phyloP scores from a whole-genome alignment of 139 green algal species.

The Chlamydomonas urium region DNA sequence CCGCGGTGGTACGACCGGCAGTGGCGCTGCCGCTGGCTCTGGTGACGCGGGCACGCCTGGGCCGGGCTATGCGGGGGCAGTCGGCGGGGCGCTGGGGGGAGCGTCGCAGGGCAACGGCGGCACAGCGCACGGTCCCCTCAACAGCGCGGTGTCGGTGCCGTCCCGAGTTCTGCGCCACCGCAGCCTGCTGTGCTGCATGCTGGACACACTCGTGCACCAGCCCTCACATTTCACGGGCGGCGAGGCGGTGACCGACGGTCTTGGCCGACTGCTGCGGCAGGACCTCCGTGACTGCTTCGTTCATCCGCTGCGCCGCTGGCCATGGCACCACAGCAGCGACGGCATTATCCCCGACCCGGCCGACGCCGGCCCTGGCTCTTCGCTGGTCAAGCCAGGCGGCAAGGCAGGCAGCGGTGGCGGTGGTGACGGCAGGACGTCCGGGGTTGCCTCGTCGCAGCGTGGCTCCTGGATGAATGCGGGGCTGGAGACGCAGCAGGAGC shows the following conservation, averaged over 20 bases:
- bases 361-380: too few species aligned
- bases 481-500: too few species aligned
- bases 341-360: too few species aligned
- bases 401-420: too few species aligned
- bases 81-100: too few species aligned
- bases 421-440: too few species aligned
- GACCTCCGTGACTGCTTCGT: conserved; percentile 8
- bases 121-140: background rate
- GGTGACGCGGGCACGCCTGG: background rate
- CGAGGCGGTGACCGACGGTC: background rate
- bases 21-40: background rate
- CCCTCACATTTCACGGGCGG: conserved; percentile 11
- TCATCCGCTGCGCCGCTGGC: conserved; percentile 5
- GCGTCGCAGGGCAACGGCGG: background rate
- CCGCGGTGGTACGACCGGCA: background rate
- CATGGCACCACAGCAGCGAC: too few species aligned
- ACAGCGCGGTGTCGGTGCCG: background rate
- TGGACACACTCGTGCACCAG: conserved; percentile 9
- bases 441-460: too few species aligned
- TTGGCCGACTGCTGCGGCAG: background rate
- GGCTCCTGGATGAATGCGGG: too few species aligned
- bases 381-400: too few species aligned
- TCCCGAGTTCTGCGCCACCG: background rate
- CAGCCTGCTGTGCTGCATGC: conserved; percentile 14
- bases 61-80: too few species aligned